A percentile compares a stretch with the other conserved stretches of the same genome.
Evolutionary conservation across 2,329 filamentous ascomycete species (phyloP).

Genomic region (Dryadomyces sulphureus): DNA sequence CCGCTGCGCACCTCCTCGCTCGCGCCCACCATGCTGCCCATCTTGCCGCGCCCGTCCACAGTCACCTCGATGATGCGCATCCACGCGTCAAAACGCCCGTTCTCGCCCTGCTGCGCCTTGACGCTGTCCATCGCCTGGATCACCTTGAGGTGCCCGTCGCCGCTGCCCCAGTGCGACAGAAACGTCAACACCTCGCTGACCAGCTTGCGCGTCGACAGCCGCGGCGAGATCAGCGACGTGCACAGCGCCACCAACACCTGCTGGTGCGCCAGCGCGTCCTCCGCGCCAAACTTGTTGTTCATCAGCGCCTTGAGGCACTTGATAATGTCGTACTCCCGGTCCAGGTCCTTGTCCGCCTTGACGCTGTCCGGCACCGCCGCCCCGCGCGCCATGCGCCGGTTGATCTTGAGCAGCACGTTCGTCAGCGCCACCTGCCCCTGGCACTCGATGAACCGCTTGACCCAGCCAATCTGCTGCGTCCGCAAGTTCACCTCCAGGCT

Average conservation of each 20-base stretch:
- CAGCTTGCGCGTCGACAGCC: slow-evolving; percentile 82
- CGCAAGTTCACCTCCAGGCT: slow-evolving; percentile 88
- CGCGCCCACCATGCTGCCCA: slow-evolving; percentile 93
- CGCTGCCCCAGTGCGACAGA: slow-evolving; percentile 79
- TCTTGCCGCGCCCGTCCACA: slow-evolving; percentile 91
- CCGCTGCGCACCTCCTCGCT: slow-evolving; percentile 93
- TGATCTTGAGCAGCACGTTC: slow-evolving; percentile 85
- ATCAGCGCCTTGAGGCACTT: slow-evolving; percentile 95
- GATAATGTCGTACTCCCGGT: slow-evolving; percentile 90
- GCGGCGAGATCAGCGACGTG: slow-evolving; percentile 73
- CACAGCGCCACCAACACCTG: slow-evolving; percentile 80
- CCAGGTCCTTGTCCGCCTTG: slow-evolving; percentile 61
- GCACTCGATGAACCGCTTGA: slow-evolving; percentile 89
- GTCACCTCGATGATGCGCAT: slow-evolving; percentile 98
- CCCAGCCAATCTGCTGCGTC: slow-evolving; percentile 96
- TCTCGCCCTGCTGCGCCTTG: slow-evolving; percentile 77
- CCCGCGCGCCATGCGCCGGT: slow-evolving; percentile 66
- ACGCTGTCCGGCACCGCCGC: slow-evolving; percentile 47
- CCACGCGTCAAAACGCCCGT: slow-evolving; percentile 94
- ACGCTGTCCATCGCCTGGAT: slow-evolving; percentile 86
- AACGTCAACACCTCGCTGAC: slow-evolving; percentile 96
- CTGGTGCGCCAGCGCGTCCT: slow-evolving; percentile 82
- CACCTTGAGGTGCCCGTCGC: slow-evolving; percentile 82
- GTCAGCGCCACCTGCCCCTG: slow-evolving; percentile 94
- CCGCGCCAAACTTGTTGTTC: slow-evolving; percentile 98